phyloP scores from a whole-genome alignment of 495 filamentous ascomycete species.

The Achaetomiella virescens region DNA sequence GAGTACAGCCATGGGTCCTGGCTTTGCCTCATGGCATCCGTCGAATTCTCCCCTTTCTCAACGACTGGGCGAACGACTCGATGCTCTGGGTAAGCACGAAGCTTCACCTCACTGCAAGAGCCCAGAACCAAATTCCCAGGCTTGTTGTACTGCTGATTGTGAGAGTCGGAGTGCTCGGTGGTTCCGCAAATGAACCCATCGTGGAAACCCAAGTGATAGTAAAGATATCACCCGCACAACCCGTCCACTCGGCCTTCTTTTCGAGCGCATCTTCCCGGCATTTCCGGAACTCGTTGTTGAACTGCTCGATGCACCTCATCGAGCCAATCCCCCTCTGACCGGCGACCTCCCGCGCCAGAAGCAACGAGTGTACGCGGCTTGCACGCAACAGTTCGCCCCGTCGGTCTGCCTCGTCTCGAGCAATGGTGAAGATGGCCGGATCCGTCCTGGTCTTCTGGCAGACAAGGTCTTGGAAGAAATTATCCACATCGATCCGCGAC shows the following conservation, averaged over 20 bases:
- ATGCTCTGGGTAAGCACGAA: constrained; percentile 68
- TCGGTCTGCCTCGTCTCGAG: constrained; percentile 21
- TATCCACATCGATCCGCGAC: constrained; percentile 24
- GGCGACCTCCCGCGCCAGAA: constrained; percentile 36
- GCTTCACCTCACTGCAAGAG: constrained; percentile 44
- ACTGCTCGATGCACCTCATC: constrained; percentile 30
- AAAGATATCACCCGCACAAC: constrained; percentile 54
- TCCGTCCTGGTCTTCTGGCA: constrained; percentile 10
- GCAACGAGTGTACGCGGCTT: constrained; percentile 26
- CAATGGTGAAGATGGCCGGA: constrained; percentile 22
- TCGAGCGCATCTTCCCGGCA: constrained; percentile 41
- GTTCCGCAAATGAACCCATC: constrained; percentile 58
- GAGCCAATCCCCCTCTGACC: constrained; percentile 29
- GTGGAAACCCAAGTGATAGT: constrained; percentile 51
- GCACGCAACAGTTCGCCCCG: constrained; percentile 23
- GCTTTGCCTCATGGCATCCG: constrained; percentile 51
- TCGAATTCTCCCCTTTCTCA: constrained; percentile 47
- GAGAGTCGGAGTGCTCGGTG: constrained; percentile 63
- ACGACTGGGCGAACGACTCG: constrained; percentile 51
- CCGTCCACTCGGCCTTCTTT: constrained; percentile 43
- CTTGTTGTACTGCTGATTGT: constrained; percentile 80
- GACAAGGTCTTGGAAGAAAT: constrained; percentile 31
- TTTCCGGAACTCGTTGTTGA: constrained; percentile 34
- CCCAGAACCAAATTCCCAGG: constrained; percentile 72
- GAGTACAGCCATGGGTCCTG: constrained; percentile 67